A percentile compares a stretch with the other conserved stretches of the same genome.
These are phyloP conservation scores for Suillus cothurnatus DNA, from an alignment of 768 basidiomycete genomes.

Conservation along the genomic window DNA sequence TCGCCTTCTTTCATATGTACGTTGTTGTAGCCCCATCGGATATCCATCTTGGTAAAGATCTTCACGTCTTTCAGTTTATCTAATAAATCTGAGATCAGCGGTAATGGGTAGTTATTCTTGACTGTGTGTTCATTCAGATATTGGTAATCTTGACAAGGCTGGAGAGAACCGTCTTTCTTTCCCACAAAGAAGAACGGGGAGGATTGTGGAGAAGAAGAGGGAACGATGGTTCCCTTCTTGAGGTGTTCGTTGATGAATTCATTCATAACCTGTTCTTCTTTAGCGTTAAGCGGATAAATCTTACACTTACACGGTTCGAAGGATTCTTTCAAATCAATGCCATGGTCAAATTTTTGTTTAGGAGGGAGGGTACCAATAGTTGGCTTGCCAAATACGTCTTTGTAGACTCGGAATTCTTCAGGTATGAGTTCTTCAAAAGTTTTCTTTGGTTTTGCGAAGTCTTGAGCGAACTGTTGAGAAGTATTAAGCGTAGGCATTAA, in stretches of 20 bases:
- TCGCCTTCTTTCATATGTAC: background rate
- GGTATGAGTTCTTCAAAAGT: background rate
- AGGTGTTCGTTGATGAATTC: constrained; percentile 16
- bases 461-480: too few relatives aligned
- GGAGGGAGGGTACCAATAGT: background rate
- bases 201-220: constrained; percentile 23
- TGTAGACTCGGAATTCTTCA: background rate
- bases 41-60: constrained; percentile 22
- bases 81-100: constrained; percentile 8
- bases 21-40: background rate
- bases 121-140: constrained; percentile 12
- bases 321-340: background rate
- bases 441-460: background rate
- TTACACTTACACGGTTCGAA: background rate
- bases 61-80: constrained; percentile 13
- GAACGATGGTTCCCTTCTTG: constrained; percentile 1
- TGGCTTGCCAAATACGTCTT: background rate
- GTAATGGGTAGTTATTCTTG: constrained; percentile 4
- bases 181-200: constrained; percentile 16
- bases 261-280: background rate
- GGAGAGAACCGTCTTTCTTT: background rate
- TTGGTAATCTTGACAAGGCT: background rate
- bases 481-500: too few relatives aligned
- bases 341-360: background rate
- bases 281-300: background rate